These are phyloP conservation scores for Blastocrithidia nonstop DNA, from an alignment of 208 protist species.

Conservation along the genomic window DNA sequence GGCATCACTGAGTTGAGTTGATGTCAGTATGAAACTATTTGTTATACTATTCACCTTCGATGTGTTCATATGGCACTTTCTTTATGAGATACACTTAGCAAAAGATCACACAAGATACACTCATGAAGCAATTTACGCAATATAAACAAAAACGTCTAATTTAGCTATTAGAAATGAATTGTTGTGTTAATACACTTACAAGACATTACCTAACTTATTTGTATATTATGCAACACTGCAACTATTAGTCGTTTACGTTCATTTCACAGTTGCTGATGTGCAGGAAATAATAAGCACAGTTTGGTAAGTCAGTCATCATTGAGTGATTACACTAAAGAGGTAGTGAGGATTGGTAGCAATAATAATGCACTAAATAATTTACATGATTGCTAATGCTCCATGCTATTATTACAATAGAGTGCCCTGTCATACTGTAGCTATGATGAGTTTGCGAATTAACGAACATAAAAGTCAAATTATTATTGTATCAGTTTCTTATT, in stretches of 20 bases:
- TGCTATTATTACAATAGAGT: too few species aligned
- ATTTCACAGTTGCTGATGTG: slow-evolving; percentile 14
- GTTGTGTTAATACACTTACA: too few species aligned
- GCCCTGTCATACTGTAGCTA: too few species aligned
- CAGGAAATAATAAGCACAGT: slow-evolving; percentile 15
- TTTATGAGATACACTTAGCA: slow-evolving; percentile 25
- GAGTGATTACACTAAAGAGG: too few species aligned
- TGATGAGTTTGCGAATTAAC: too few species aligned
- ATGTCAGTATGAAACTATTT: slow-evolving; percentile 3
- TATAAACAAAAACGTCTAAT: background rate
- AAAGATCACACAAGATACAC: slow-evolving; percentile 18
- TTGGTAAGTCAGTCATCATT: too few species aligned
- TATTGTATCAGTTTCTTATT: too few species aligned
- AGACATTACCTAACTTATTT: background rate
- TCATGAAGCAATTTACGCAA: slow-evolving; percentile 15
- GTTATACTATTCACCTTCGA: slow-evolving; percentile 21
- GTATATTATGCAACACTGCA: background rate
- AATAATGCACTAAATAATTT: too few species aligned
- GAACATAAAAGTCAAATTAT: too few species aligned
- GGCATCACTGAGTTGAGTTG: background rate
- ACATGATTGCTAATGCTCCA: too few species aligned
- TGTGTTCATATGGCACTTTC: slow-evolving; percentile 28
- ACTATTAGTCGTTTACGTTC: slow-evolving; percentile 4
- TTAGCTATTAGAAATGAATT: too few species aligned
- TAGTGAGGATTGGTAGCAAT: too few species aligned